phyloP scores from a whole-genome alignment of 78 protist genomes.

The Creolimax fragrantissima region DNA sequence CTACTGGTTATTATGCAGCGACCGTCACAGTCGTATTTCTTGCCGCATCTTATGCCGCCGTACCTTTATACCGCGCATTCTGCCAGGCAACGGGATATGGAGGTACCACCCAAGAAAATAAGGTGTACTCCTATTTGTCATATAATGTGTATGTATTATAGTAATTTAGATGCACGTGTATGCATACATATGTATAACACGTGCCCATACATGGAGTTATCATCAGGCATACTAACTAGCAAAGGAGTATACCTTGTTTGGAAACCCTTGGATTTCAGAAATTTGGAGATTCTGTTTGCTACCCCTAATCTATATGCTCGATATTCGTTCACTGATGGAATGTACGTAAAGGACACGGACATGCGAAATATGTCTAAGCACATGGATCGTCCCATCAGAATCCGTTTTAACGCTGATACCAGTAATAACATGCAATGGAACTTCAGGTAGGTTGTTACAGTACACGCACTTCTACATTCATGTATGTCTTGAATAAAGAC shows the following conservation, averaged over 20 bases:
- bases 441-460: no score
- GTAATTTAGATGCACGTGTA: background rate
- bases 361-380: background rate
- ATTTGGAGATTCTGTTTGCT: background rate
- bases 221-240: background rate
- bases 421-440: constrained; percentile 20
- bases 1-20: background rate
- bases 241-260: background rate
- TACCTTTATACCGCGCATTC: constrained; percentile 76
- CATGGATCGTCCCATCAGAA: background rate
- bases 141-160: background rate
- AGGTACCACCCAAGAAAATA: constrained; percentile 39
- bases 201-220: background rate
- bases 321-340: no score
- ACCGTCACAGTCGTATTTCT: background rate
- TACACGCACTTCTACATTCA: no score
- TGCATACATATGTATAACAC: background rate
- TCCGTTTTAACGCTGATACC: constrained; percentile 36
- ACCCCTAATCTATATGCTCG: no score
- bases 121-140: background rate
- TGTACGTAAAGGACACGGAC: background rate
- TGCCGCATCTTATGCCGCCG: constrained; percentile 61
- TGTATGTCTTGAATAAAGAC: constrained; percentile 1
- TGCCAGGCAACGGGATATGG: constrained; percentile 73
- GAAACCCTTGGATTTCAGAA: background rate